Base-by-base conservation (phyloP, 352 stramenopile genomes). In the Poterioochromonas sp. region DNA sequence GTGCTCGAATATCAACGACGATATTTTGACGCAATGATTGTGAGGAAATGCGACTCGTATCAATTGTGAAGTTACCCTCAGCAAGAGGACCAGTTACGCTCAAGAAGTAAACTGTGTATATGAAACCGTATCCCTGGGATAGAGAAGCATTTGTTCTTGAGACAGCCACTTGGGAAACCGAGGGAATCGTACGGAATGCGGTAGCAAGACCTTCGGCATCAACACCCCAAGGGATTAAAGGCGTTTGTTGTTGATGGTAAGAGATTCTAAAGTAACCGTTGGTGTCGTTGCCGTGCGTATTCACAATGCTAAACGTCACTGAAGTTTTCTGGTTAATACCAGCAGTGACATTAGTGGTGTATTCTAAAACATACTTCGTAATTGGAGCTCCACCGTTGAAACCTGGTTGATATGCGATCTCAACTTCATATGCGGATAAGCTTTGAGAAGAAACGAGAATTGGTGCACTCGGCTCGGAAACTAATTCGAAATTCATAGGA, bases 201-300 rank as follows among this genome's bases (percentile, higher is more conserved):
- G 64, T 79, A 64, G 88, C 44, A 1, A 93, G 58, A 2, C 79
- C 80, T 0, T 65, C 58, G 1, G 80, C 80, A 39, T 79, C 79
- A 0, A 79, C 84, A 29, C 84, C 83, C 0, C 86, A 85, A 34
- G 79, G 34, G 22, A 78, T 8, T 37, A 71, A 20, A n/a, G 58
- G n/a, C 8, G 51, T 80, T 26, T 34, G 54, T 8, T 78, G 47
- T 32, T 86, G 87, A 68, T 89, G 82, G 63, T 87, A 85, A 39
- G 71, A 85, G 0, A 94, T 79, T 39, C 76, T 85, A 79, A 93
- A 94, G 0, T 76, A 84, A 15, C 64, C 76, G 32, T 74, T 68
- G 0, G 51, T 64, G 54, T 81, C 79, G 20, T 58, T 80, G 26
- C 51, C 40, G 26, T 68, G 39, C 34, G 32, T 76, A 74, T 79